Conservation (phyloP, 2,329 filamentous ascomycete species). For the Periconia digitata region DNA sequence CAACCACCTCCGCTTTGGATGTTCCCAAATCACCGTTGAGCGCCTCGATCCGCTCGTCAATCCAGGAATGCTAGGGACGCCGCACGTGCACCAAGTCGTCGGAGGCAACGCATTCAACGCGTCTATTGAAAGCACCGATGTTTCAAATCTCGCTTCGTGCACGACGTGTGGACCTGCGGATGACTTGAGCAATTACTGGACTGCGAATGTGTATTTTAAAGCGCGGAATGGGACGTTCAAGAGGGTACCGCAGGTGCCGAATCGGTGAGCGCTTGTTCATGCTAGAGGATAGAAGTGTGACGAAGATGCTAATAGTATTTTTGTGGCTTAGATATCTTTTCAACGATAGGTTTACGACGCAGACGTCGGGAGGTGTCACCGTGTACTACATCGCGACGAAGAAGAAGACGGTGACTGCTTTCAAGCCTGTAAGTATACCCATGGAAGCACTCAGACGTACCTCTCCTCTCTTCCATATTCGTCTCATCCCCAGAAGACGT, state of each 20-base stretch:
- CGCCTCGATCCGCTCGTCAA: constrained; percentile 28
- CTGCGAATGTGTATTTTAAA: constrained; percentile 21
- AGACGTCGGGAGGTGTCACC: constrained; percentile 44
- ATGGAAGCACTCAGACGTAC: neutral
- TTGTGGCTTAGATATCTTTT: constrained; percentile 21
- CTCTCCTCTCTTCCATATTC: neutral
- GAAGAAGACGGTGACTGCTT: constrained; percentile 46
- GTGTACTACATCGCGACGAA: constrained; percentile 52
- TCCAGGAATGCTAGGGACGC: constrained; percentile 17
- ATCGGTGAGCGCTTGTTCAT: constrained; percentile 18
- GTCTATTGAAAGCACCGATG: constrained; percentile 11
- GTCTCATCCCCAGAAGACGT: neutral
- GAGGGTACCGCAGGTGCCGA: constrained; percentile 32
- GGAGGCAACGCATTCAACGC: constrained; percentile 22
- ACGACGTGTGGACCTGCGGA: constrained; percentile 14
- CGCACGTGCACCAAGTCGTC: constrained; percentile 13
- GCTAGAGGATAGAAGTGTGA: neutral
- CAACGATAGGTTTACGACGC: constrained; percentile 29
- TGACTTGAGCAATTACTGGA: constrained; percentile 19
- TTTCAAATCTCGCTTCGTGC: constrained; percentile 14
- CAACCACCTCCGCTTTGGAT: constrained; percentile 19
- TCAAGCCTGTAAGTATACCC: constrained; percentile 28
- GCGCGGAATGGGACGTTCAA: constrained; percentile 18
- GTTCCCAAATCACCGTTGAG: constrained; percentile 23
- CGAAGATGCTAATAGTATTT: neutral